phyloP scores from a whole-genome alignment of 2,329 filamentous ascomycete species.

The Phyllosticta ampelicida region DNA sequence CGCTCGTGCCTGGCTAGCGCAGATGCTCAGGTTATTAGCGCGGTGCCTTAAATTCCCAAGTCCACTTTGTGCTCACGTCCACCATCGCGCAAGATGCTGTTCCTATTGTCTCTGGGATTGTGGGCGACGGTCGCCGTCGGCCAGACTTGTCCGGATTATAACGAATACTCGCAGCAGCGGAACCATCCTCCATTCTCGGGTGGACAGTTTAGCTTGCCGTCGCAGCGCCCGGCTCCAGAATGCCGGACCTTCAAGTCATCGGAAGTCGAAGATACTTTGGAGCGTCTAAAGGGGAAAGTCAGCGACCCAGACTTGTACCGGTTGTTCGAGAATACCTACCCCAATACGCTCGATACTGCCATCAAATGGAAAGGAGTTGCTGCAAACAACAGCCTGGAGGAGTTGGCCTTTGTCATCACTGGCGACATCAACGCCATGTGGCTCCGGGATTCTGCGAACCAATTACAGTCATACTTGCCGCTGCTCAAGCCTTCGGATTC shows the following conservation, averaged over 20 bases:
- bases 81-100: background rate
- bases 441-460: slow-evolving; percentile 50
- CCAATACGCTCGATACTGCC: slow-evolving; percentile 66
- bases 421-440: slow-evolving; percentile 49
- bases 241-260: slow-evolving; percentile 39
- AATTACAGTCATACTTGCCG: slow-evolving; percentile 59
- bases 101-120: background rate
- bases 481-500: slow-evolving; percentile 46
- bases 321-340: slow-evolving; percentile 62
- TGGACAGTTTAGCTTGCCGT: slow-evolving; percentile 36
- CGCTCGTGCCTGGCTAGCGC: background rate
- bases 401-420: slow-evolving; percentile 51
- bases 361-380: slow-evolving; percentile 56
- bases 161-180: slow-evolving; percentile 28
- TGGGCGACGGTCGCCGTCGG: background rate
- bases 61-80: background rate
- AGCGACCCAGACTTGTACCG: slow-evolving; percentile 51
- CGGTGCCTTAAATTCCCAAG: background rate
- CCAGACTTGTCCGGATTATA: slow-evolving; percentile 34
- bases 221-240: slow-evolving; percentile 31
- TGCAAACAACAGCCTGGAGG: slow-evolving; percentile 48
- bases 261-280: slow-evolving; percentile 31
- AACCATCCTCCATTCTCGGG: slow-evolving; percentile 33
- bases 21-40: background rate
- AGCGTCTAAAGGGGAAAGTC: slow-evolving; percentile 28